phyloP scores from a whole-genome alignment of 169 alveolate species.

The Cryptosporidium muris region DNA sequence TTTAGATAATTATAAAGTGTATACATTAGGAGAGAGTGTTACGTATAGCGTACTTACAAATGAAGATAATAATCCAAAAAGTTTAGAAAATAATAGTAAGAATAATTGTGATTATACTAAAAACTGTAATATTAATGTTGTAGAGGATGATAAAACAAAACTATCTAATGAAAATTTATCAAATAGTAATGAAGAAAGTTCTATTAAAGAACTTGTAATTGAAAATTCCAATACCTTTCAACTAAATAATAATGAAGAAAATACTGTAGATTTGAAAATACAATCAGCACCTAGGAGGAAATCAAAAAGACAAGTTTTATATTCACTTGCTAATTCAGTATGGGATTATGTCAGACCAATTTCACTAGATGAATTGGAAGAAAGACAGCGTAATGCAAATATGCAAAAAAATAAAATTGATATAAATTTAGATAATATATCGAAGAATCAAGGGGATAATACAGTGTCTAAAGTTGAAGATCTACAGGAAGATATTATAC shows the following conservation, averaged over 20 bases:
- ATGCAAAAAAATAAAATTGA: not conserved
- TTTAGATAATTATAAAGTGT: not conserved
- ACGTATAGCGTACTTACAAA: not conserved
- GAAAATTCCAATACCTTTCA: not conserved
- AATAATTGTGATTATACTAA: not conserved
- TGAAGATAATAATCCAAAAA: not conserved
- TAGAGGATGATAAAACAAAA: not conserved
- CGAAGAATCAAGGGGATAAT: not conserved
- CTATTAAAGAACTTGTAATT: not conserved
- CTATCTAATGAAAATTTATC: not conserved
- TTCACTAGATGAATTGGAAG: conserved; percentile 32
- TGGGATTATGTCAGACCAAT: conserved; percentile 69
- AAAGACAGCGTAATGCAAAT: not conserved
- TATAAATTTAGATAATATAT: not conserved
- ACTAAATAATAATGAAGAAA: not conserved
- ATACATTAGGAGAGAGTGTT: not conserved
- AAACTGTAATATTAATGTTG: not conserved
- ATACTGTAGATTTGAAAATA: not conserved
- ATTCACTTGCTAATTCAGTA: conserved; percentile 56
- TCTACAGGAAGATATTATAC: conserved; percentile 7
- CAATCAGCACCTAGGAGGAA: conserved; percentile 11
- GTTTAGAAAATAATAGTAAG: not conserved
- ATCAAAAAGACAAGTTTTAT: conserved; percentile 49
- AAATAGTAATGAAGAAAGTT: not conserved
- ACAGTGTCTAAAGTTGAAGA: too few species aligned